Evolutionary conservation across 306 rosid species (phyloP).

Genomic region (Amphicarpaea edgeworthii): DNA sequence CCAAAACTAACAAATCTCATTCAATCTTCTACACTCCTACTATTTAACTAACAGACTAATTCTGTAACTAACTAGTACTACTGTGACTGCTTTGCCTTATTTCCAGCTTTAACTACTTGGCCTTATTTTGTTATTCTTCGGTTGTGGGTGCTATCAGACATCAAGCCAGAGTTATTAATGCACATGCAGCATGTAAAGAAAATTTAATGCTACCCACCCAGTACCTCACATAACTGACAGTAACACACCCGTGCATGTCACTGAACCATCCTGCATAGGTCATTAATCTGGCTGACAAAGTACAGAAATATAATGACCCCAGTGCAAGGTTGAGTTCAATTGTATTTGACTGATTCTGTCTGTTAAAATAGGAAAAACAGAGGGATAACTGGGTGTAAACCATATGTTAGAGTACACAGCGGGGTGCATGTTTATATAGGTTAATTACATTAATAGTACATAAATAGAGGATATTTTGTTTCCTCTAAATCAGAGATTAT

Average conservation of each 20-base stretch:
- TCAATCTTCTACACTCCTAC: background rate
- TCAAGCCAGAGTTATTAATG: background rate
- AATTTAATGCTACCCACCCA: constrained; percentile 4
- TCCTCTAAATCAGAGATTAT: too few species aligned
- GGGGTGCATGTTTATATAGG: too few species aligned
- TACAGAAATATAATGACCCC: constrained; percentile 24
- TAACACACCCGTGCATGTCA: background rate
- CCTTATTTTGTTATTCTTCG: background rate
- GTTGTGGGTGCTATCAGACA: background rate
- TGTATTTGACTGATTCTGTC: constrained; percentile 1
- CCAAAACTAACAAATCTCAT: background rate
- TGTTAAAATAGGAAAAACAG: too few species aligned
- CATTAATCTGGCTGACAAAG: constrained; percentile 7
- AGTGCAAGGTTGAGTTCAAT: background rate
- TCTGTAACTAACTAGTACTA: background rate
- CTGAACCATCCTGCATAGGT: background rate
- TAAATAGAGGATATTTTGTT: too few species aligned
- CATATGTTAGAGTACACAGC: too few species aligned
- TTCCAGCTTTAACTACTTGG: background rate
- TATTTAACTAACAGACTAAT: background rate
- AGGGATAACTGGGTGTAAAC: too few species aligned
- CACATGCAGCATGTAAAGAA: background rate
- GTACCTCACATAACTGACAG: constrained; percentile 13
- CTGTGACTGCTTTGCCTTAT: background rate
- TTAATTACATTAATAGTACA: too few species aligned